Base-by-base conservation (phyloP, 192 early-diverging fungal species). In the Coemansia sp. region DNA sequence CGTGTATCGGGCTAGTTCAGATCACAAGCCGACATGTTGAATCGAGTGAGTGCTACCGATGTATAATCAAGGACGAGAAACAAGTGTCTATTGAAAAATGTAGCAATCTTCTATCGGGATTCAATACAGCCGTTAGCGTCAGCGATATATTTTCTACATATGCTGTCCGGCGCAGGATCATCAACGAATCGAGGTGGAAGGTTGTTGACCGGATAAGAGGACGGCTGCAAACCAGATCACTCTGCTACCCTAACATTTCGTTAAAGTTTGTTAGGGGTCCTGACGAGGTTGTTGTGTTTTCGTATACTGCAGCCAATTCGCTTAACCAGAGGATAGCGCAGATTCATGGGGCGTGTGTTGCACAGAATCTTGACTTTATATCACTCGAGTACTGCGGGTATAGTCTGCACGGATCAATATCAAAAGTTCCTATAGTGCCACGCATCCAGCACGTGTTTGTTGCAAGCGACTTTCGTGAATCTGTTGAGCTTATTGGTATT, bases 401-500 rank as follows among this genome's bases (percentile, higher is more conserved):
- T 22, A 63, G 48, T 12, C 55, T 82, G 16, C 13, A 52, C 32
- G 80, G 80, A n/a, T 77, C 74, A 19, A 54, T 77, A 16, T 82
- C 80, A 21, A 65, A 66, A 21, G 42, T 18, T 8, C 74, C 80
- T 18, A 61, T 63, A 8, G 55, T 69, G 22, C 36, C 37, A 13
- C 69, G 67, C n/a, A 68, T 72, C 13, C 78, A 80, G 60, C 67
- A 76, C 47, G 66, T 82, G 26, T 73, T 82, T 42, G 15, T 64
- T 12, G 62, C 69, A 21, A 61, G 59, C 8, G 59, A 41, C 16
- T 19, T 68, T 41, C 18, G 47, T 13, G 58, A 67, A 18, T 45
- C 67, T 3, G 52, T 63, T 6, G 79, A 71, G 39, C 66, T 77
- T 36, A 4, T 67, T n/a, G 41, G 13, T 8, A 46, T 61, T 22